These are phyloP conservation scores for Azolla pinnata DNA, from an alignment of 75 land plant genomes.

Conservation along the genomic window DNA sequence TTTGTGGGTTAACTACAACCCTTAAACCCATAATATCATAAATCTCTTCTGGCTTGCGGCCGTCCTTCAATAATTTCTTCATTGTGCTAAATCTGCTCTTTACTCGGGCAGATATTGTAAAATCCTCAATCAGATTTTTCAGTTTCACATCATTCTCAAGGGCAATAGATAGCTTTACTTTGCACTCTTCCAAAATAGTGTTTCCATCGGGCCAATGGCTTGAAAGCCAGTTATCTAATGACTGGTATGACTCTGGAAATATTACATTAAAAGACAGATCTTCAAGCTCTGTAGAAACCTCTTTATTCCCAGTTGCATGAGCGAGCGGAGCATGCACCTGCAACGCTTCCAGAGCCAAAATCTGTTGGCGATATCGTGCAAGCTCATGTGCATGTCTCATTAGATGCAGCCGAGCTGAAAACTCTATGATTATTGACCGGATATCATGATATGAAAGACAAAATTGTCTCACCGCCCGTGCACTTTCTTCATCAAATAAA, in stretches of 20 bases:
- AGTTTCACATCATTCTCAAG: slow-evolving; percentile 47
- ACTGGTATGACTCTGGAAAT: slow-evolving; percentile 79
- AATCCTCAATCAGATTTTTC: slow-evolving; percentile 32
- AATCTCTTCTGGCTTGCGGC: slow-evolving; percentile 75
- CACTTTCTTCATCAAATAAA: slow-evolving; percentile 59
- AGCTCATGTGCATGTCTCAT: slow-evolving; percentile 62
- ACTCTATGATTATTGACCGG: slow-evolving; percentile 68
- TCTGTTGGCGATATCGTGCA: slow-evolving; percentile 70
- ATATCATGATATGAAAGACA: slow-evolving; percentile 81
- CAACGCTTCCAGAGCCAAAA: slow-evolving; percentile 68
- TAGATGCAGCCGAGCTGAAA: slow-evolving; percentile 61
- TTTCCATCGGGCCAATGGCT: slow-evolving; percentile 46
- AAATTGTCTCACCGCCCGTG: slow-evolving; percentile 54
- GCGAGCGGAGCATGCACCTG: slow-evolving; percentile 91
- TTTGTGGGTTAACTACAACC: slow-evolving; percentile 48
- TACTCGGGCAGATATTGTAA: slow-evolving; percentile 61
- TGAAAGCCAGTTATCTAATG: slow-evolving; percentile 68
- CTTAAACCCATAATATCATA: slow-evolving; percentile 77
- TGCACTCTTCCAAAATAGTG: slow-evolving; percentile 50
- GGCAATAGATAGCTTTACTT: slow-evolving; percentile 32
- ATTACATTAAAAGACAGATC: slow-evolving; percentile 77
- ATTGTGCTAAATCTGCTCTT: slow-evolving; percentile 95
- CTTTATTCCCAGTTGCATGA: slow-evolving; percentile 65
- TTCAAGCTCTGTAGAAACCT: slow-evolving; percentile 74
- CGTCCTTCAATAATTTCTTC: slow-evolving; percentile 91